Evolutionary conservation across 257 asterid species (phyloP).

Genomic region (Salvia hispanica): DNA sequence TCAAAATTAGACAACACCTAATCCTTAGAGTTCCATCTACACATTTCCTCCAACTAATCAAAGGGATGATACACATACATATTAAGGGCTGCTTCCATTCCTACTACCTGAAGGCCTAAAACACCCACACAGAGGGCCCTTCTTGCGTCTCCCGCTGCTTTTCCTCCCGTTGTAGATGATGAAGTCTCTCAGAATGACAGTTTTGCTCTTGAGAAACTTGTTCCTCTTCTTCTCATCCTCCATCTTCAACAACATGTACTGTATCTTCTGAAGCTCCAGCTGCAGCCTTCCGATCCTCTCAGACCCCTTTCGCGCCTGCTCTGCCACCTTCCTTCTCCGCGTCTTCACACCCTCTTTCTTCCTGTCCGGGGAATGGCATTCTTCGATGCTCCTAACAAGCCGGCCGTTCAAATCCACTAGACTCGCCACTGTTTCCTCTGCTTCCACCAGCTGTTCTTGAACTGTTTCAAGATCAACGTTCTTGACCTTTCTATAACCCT

Average conservation of each 20-base stretch:
- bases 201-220: constrained; percentile 57
- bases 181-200: constrained; percentile 67
- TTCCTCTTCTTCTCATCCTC: constrained; percentile 66
- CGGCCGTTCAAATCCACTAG: constrained; percentile 64
- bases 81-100: constrained; percentile 37
- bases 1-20: no score
- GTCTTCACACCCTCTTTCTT: constrained; percentile 51
- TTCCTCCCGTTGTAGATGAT: constrained; percentile 55
- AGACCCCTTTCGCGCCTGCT: constrained; percentile 79
- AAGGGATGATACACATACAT: constrained; percentile 30
- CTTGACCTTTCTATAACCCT: constrained; percentile 43
- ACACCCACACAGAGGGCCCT: constrained; percentile 68
- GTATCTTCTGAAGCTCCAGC: constrained; percentile 79
- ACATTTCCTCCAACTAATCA: constrained; percentile 38
- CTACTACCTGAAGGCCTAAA: constrained; percentile 57
- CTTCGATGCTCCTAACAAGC: constrained; percentile 56
- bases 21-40: not conserved
- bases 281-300: constrained; percentile 83
- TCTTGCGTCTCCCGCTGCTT: constrained; percentile 58
- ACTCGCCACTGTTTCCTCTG: constrained; percentile 66
- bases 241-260: constrained; percentile 59
- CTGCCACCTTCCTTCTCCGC: constrained; percentile 56
- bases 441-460: constrained; percentile 78
- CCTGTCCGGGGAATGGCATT: constrained; percentile 47
- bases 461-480: constrained; percentile 70